Evolutionary conservation across 495 filamentous ascomycete species (phyloP), one percentile per base, ranked within the genome.

Genomic region (Filosporella fistucella): DNA sequence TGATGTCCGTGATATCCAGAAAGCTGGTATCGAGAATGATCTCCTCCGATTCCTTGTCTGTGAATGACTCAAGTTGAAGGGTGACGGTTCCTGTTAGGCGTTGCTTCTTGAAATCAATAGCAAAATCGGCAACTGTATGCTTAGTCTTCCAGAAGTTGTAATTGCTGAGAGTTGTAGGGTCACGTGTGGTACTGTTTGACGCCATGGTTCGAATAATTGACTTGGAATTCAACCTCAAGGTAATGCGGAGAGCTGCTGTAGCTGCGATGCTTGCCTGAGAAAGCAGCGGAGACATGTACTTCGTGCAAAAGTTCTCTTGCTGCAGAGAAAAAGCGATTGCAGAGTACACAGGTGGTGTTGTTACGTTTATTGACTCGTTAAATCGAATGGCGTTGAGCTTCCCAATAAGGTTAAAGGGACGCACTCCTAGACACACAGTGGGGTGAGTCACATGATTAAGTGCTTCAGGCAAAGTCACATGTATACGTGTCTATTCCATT

Each of bases 151-250:
- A 95, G 37, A 82, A 78, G 63, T 85, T 79, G 67, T 96, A 94
- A 67, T 98, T 98, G 60, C 87, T 86, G 14, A 93, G 70, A 21
- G 91, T 95, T 61, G 91, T 95, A 12, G 91, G 91, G 65, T 98
- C 91, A 57, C 85, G 78, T 47, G 66, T 58, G 35, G 37, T 40
- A 25, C 14, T 49, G 39, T 45, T 52, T n/a, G 75, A 57, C 25
- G 74, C 68, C 68, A 79, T 82, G 40, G 59, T 70, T 13, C 47
- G 47, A 20, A 42, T 10, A 13, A 30, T 7, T 3, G 28, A 13
- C 9, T 18, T 26, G 17, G 32, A 38, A 21, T 29, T 21, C 17
- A 18, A 22, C 11, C n/a, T 23, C 26, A 44, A n/a, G 3, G 17
- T 3, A 13, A 35, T 34, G 29, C 44, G 52, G 28, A 12, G 18